phyloP scores from a whole-genome alignment of 768 basidiomycete genomes.

The Rhodotorula sphaerocarpa region DNA sequence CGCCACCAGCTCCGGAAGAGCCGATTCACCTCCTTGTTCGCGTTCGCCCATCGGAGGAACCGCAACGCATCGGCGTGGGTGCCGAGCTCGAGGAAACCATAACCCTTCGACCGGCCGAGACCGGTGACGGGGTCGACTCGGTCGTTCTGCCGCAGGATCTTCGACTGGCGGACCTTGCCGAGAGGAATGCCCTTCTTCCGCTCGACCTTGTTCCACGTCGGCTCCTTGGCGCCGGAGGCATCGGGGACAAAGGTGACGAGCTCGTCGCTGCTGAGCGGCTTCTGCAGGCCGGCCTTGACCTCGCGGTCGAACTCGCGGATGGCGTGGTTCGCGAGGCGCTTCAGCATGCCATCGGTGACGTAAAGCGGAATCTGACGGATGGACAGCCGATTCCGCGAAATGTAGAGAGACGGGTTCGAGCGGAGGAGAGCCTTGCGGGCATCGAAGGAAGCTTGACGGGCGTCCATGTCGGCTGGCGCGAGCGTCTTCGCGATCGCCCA shows the following conservation, averaged over 20 bases:
- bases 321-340: conserved; percentile 75
- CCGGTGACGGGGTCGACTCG: conserved; percentile 81
- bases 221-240: conserved; percentile 38
- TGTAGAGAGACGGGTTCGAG: conserved; percentile 85
- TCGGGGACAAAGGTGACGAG: conserved; percentile 47
- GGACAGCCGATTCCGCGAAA: conserved; percentile 87
- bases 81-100: conserved; percentile 87
- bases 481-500: conserved; percentile 68
- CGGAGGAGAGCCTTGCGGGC: conserved; percentile 73
- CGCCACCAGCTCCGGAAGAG: conserved; percentile 79
- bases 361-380: conserved; percentile 86
- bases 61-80: conserved; percentile 82
- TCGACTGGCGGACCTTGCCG: conserved; percentile 70
- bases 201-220: conserved; percentile 36
- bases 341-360: conserved; percentile 79
- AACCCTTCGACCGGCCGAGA: conserved; percentile 81
- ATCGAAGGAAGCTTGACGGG: conserved; percentile 74
- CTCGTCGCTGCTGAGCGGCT: conserved; percentile 65
- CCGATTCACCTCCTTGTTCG: conserved; percentile 58
- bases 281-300: conserved; percentile 56
- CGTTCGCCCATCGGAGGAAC: conserved; percentile 88
- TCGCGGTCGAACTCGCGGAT: conserved; percentile 70
- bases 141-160: conserved; percentile 81
- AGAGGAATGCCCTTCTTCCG: conserved; percentile 45
- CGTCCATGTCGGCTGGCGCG: conserved; percentile 68